A percentile compares a stretch with the other conserved stretches of the same genome.
These are phyloP conservation scores for Lathyrus tuberosus DNA, from an alignment of 306 rosid species.

Conservation along the genomic window DNA sequence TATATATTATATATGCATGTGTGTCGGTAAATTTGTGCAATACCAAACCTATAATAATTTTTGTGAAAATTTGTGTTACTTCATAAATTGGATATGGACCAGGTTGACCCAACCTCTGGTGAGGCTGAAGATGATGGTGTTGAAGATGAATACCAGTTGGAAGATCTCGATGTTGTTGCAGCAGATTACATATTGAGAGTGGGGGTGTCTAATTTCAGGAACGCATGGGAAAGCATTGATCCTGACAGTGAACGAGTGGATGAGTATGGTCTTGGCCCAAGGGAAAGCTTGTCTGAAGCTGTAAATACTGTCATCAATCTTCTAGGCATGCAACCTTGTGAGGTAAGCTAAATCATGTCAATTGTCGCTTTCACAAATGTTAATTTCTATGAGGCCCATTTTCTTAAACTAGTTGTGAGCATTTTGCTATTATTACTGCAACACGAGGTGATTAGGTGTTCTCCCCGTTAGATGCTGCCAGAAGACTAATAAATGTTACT, in stretches of 20 bases:
- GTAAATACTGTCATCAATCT: conserved; percentile 80
- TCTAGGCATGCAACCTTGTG: conserved; percentile 98
- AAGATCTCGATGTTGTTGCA: conserved; percentile 94
- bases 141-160: conserved; percentile 97
- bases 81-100: conserved; percentile 37
- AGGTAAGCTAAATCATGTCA: conserved; percentile 56
- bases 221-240: conserved; percentile 91
- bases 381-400: conserved; percentile 7
- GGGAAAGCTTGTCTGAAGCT: conserved; percentile 91
- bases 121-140: conserved; percentile 97
- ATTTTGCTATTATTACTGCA: conserved; percentile 13
- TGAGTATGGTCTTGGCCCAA: conserved; percentile 92
- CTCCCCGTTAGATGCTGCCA: conserved; percentile 13
- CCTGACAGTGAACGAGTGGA: conserved; percentile 79
- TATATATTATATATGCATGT: background rate
- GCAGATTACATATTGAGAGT: conserved; percentile 94
- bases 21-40: conserved; percentile 17
- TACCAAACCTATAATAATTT: conserved; percentile 15
- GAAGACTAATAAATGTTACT: background rate
- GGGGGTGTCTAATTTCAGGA: conserved; percentile 85
- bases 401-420: conserved; percentile 25
- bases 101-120: conserved; percentile 90
- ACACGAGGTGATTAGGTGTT: background rate
- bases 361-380: conserved; percentile 16
- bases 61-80: conserved; percentile 10